These are phyloP conservation scores for Fusarium napiforme DNA, from an alignment of 2,329 filamentous ascomycete species.

Conservation along the genomic window DNA sequence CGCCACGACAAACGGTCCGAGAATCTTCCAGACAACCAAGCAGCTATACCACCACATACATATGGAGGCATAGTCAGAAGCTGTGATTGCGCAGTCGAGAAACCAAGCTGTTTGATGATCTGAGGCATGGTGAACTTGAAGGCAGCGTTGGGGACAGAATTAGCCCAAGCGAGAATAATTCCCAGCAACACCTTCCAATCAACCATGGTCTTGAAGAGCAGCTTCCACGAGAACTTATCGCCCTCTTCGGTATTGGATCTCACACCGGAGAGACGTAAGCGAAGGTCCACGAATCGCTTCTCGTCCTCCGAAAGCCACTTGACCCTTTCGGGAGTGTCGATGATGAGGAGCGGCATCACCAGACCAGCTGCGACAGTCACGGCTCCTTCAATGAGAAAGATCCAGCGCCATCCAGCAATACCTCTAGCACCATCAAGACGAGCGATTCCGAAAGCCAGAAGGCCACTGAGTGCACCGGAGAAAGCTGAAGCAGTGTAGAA, in stretches of 20 bases:
- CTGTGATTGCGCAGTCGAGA: constrained; percentile 44
- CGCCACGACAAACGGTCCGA: constrained; percentile 52
- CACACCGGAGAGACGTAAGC: constrained; percentile 42
- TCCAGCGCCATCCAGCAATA: constrained; percentile 61
- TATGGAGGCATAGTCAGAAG: constrained; percentile 51
- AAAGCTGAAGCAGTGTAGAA: constrained; percentile 52
- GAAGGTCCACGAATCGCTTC: constrained; percentile 47
- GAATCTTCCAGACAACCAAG: constrained; percentile 44
- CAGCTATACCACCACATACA: constrained; percentile 44
- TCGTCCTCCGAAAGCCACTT: constrained; percentile 53
- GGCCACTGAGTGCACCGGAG: constrained; percentile 57
- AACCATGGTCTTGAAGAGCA: constrained; percentile 48
- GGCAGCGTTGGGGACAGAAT: constrained; percentile 37
- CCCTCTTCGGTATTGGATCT: constrained; percentile 42
- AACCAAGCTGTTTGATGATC: constrained; percentile 55
- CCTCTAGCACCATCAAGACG: constrained; percentile 56
- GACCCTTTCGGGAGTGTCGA: constrained; percentile 50
- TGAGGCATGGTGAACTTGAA: constrained; percentile 48
- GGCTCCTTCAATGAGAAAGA: constrained; percentile 64
- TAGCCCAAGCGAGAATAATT: constrained; percentile 51
- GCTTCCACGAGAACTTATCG: constrained; percentile 44
- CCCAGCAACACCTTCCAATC: constrained; percentile 54
- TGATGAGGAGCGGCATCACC: constrained; percentile 53
- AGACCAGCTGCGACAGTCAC: constrained; percentile 51
- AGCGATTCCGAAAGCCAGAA: constrained; percentile 57